Evolutionary conservation across 257 asterid species (phyloP).

Genomic region (Lantana camara): DNA sequence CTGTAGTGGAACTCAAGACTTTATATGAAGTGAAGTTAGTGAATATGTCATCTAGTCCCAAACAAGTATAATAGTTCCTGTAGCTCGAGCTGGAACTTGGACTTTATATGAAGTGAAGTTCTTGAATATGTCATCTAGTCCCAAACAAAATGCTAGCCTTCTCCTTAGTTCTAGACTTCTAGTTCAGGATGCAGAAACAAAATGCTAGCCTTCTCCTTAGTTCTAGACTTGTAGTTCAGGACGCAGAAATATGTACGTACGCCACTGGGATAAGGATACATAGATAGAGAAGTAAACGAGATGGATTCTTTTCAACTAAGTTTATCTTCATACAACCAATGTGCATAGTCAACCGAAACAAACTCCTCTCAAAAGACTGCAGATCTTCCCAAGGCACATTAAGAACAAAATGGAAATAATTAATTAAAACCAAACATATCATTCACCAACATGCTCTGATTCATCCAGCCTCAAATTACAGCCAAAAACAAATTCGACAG

Average conservation of each 20-base stretch:
- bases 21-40: constrained; percentile 86
- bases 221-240: no score
- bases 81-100: no score
- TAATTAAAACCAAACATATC: no score
- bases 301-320: constrained; percentile 86
- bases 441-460: no score
- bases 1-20: constrained; percentile 82
- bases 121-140: constrained; percentile 29
- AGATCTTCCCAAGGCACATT: constrained; percentile 97
- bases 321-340: constrained; percentile 98
- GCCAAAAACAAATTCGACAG: no score
- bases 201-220: no score
- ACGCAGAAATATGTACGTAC: not conserved
- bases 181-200: no score
- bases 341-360: constrained; percentile 98
- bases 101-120: no score
- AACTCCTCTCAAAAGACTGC: constrained; percentile 92
- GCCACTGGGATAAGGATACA: constrained; percentile 69
- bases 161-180: not conserved
- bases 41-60: constrained; percentile 80
- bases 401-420: constrained; percentile 91
- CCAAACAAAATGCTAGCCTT: not conserved
- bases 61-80: constrained; percentile 76
- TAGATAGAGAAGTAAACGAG: constrained; percentile 90
- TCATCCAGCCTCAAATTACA: no score